These are phyloP conservation scores for Penicillium malachiteum DNA, from an alignment of 495 filamentous ascomycete genomes.

Conservation along the genomic window DNA sequence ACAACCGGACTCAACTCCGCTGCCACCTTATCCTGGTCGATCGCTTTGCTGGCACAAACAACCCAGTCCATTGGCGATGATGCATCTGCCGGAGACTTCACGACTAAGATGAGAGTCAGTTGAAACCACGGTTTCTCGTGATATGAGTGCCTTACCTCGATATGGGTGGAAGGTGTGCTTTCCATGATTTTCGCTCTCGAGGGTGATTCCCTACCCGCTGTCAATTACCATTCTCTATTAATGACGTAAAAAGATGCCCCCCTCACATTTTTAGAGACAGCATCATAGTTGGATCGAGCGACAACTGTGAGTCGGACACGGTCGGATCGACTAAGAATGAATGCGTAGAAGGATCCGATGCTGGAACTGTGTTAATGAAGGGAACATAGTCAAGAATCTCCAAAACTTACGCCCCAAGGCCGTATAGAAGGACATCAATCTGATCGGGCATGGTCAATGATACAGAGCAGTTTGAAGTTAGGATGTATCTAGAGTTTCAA, in stretches of 20 bases:
- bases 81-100: conserved; percentile 41
- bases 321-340: conserved; percentile 41
- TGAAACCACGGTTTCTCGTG: neutral
- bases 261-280: conserved; percentile 38
- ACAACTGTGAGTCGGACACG: conserved; percentile 48
- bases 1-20: conserved; percentile 40
- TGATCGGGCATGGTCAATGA: conserved; percentile 21
- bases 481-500: neutral
- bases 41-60: conserved; percentile 53
- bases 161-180: conserved; percentile 41
- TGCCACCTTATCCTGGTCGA: conserved; percentile 39
- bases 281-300: conserved; percentile 54
- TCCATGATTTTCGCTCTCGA: conserved; percentile 49
- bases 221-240: neutral
- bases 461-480: neutral
- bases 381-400: neutral
- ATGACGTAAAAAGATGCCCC: neutral
- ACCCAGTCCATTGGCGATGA: conserved; percentile 39
- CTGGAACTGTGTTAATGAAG: conserved; percentile 13
- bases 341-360: conserved; percentile 49
- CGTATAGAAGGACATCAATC: conserved; percentile 39
- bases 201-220: conserved; percentile 36
- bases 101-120: conserved; percentile 25
- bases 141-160: conserved; percentile 23
- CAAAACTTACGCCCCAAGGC: conserved; percentile 35